A percentile compares a stretch with the other conserved stretches of the same genome.
These are phyloP conservation scores for Hemisphaericaspora nanyangensis DNA, from an alignment of 805 yeast genomes.

Conservation along the genomic window DNA sequence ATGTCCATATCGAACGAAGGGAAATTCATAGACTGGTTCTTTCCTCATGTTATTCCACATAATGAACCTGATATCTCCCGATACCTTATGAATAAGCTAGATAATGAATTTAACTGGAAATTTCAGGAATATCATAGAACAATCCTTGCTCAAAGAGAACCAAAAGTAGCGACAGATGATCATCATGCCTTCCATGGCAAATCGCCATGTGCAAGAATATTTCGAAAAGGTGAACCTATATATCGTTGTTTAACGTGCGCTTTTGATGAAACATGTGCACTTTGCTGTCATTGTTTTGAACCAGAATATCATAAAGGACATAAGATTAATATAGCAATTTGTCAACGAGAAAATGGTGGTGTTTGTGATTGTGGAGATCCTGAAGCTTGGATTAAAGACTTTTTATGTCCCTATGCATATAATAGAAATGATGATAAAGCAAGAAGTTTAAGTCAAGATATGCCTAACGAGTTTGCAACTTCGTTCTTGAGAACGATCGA, in stretches of 20 bases:
- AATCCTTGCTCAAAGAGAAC: constrained; percentile 12
- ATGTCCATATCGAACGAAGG: constrained; percentile 31
- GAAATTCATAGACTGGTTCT: constrained; percentile 29
- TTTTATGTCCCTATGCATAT: constrained; percentile 43
- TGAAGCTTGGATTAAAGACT: constrained; percentile 67
- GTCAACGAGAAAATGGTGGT: constrained; percentile 69
- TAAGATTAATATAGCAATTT: constrained; percentile 58
- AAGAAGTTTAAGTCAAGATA: constrained; percentile 5
- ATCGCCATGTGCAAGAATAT: constrained; percentile 70
- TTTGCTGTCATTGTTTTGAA: constrained; percentile 74
- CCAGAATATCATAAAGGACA: constrained; percentile 71
- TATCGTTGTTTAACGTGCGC: constrained; percentile 76
- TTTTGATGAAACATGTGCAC: constrained; percentile 76
- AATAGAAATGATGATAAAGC: constrained; percentile 8
- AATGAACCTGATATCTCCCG: not conserved
- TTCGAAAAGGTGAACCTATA: constrained; percentile 76
- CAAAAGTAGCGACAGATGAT: constrained; percentile 18
- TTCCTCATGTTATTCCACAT: constrained; percentile 22
- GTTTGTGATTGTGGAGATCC: constrained; percentile 89
- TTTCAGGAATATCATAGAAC: constrained; percentile 25
- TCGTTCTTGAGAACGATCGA: constrained; percentile 42
- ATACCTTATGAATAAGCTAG: constrained; percentile 14
- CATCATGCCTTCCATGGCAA: constrained; percentile 49
- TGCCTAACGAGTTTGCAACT: constrained; percentile 43
- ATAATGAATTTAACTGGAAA: constrained; percentile 29